Evolutionary conservation across 2,329 filamentous ascomycete genomes (phyloP).

Genomic region (Fusarium sacchari): DNA sequence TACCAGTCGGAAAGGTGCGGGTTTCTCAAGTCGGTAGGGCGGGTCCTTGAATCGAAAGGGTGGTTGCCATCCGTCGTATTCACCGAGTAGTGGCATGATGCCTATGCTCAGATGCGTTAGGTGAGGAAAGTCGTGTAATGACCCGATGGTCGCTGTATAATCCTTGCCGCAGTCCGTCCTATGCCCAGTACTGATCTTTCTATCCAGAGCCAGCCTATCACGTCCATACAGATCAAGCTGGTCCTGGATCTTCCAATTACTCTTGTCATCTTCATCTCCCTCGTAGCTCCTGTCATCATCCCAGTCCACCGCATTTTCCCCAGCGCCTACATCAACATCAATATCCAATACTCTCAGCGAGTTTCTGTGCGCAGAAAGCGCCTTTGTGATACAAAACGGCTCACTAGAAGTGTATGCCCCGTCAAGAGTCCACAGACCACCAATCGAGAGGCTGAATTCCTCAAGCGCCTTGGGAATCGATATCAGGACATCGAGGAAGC

Average conservation of each 20-base stretch:
- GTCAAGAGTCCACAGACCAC: neutral
- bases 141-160: neutral
- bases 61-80: neutral
- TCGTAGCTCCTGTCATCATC: rapidly evolving
- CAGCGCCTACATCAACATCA: neutral
- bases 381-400: neutral
- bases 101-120: neutral
- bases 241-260: rapidly evolving
- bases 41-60: rapidly evolving
- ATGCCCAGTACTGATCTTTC: neutral
- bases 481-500: rapidly evolving
- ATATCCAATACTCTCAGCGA: neutral
- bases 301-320: neutral
- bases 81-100: neutral
- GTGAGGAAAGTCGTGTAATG: neutral
- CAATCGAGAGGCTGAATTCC: neutral
- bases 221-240: neutral
- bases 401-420: neutral
- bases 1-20: neutral
- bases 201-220: neutral
- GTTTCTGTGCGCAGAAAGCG: neutral
- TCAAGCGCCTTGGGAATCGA: neutral
- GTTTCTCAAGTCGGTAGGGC: neutral
- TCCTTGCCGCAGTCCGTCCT: neutral
- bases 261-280: neutral